phyloP scores from a whole-genome alignment of 108 stramenopile genomes.

The Conticribra weissflogii region DNA sequence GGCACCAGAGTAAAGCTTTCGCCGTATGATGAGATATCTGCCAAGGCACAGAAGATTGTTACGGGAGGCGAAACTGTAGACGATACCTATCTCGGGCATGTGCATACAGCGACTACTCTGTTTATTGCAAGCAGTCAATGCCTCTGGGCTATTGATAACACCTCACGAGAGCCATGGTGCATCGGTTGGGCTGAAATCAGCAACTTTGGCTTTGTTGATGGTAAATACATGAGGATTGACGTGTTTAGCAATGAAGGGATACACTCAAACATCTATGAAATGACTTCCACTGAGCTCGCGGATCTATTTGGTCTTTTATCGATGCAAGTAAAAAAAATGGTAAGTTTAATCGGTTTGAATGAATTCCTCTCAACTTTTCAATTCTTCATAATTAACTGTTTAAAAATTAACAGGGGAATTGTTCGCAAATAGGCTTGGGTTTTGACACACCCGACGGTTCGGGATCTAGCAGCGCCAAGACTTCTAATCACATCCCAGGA shows the following conservation, averaged over 20 bases:
- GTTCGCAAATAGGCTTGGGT: conserved; percentile 14
- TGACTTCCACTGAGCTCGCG: conserved; percentile 40
- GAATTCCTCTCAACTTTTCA: neutral
- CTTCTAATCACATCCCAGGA: conserved; percentile 65
- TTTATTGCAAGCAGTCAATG: conserved; percentile 79
- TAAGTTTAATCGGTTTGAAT: conserved; percentile 2
- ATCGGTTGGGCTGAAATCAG: conserved; percentile 81
- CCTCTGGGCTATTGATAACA: conserved; percentile 67
- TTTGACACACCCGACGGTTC: conserved; percentile 18
- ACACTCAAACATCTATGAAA: conserved; percentile 64
- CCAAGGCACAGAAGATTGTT: conserved; percentile 81
- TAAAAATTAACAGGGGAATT: conserved; percentile 39
- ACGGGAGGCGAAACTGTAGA: conserved; percentile 74
- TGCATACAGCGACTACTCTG: conserved; percentile 64
- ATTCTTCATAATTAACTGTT: no score
- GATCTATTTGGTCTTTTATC: conserved; percentile 55
- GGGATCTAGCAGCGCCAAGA: conserved; percentile 41
- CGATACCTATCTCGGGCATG: conserved; percentile 79
- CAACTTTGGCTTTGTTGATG: conserved; percentile 55
- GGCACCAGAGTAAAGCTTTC: conserved; percentile 54
- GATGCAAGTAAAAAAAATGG: conserved; percentile 68
- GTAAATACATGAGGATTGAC: conserved; percentile 54
- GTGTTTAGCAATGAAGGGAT: conserved; percentile 69
- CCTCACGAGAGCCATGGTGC: conserved; percentile 67
- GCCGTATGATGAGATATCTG: conserved; percentile 74